Evolutionary conservation across 352 stramenopile species (phyloP), one percentile per base, ranked within the genome.

Genomic region (Globisporangium abappressorium): DNA sequence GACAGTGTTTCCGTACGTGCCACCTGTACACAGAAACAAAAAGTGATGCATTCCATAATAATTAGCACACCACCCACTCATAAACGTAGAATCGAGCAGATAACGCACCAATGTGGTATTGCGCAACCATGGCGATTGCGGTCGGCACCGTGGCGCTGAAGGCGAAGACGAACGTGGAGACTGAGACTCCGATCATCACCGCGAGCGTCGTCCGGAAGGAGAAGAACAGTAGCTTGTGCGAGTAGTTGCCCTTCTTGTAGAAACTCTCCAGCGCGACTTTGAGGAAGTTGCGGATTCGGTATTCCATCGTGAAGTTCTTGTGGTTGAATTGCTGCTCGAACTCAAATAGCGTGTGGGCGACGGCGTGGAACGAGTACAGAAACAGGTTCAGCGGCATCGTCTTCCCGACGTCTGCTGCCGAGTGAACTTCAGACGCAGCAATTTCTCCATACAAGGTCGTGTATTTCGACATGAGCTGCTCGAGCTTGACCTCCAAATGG

Each of bases 331-430:
- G 68, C 9, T 71, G 71, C 63, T 91, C 78, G 41, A 94, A 94
- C 62, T 89, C 73, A 43, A 85, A 69, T 24, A 93, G 56, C 43
- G 80, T 90, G 33, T 83, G 73, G 61, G 81, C 80, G 24, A 92
- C 83, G 3, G 85, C 80, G 63, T 93, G 80, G 66, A 92, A 85
- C 28, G 87, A 93, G 65, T 90, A 94, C 22, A 93, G 76, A 54
- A 94, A 94, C 12, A 94, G 75, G 58, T 92, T 91, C 28, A 94
- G 64, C 0, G 84, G 82, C 77, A 94, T 89, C 8, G 82, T 88
- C 62, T 82, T 83, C 0, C 73, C 81, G 33, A 93, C 80, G 41
- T 92, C 80, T 28, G 77, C 69, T 20, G 74, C 64, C 1, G 77
- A 79, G 55, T 82, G 69, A 7, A 90, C 76, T 91, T 58, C 60